Conservation (phyloP, 23 red algal species). For the Chondrus crispus region DNA sequence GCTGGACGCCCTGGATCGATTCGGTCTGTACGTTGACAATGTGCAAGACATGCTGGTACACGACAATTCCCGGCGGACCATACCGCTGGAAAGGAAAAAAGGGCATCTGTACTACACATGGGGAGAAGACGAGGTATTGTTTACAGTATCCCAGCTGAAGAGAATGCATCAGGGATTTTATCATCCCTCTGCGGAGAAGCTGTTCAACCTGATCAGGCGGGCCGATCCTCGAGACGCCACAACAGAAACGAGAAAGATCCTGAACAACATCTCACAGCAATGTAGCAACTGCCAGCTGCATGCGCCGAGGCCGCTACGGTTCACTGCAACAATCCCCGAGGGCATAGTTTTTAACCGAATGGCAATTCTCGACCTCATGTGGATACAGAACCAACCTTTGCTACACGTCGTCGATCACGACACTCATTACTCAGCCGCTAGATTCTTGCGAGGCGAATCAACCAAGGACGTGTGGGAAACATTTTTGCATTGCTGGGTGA, state of each 20-base stretch:
- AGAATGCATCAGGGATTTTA: background rate
- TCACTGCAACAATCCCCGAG: background rate
- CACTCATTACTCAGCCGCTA: background rate
- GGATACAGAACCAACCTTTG: background rate
- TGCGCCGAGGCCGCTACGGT: background rate
- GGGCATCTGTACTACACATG: background rate
- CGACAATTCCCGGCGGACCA: background rate
- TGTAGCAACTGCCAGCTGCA: background rate
- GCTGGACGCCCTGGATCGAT: background rate
- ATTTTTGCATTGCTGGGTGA: background rate
- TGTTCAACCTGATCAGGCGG: background rate
- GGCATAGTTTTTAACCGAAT: background rate
- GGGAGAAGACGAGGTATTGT: background rate
- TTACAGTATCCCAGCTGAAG: background rate
- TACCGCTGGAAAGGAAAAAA: background rate
- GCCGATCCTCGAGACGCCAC: background rate
- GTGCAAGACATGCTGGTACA: background rate
- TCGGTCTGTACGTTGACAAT: slow-evolving; percentile 10
- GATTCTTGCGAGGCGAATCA: background rate
- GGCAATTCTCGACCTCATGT: background rate
- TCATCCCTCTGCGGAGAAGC: background rate
- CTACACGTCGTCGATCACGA: slow-evolving; percentile 1
- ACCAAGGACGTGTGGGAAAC: background rate
- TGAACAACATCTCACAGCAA: background rate
- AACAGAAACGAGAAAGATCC: background rate